These are phyloP conservation scores for Cerrena zonata DNA, from an alignment of 1,284 basidiomycete species.

Conservation along the genomic window DNA sequence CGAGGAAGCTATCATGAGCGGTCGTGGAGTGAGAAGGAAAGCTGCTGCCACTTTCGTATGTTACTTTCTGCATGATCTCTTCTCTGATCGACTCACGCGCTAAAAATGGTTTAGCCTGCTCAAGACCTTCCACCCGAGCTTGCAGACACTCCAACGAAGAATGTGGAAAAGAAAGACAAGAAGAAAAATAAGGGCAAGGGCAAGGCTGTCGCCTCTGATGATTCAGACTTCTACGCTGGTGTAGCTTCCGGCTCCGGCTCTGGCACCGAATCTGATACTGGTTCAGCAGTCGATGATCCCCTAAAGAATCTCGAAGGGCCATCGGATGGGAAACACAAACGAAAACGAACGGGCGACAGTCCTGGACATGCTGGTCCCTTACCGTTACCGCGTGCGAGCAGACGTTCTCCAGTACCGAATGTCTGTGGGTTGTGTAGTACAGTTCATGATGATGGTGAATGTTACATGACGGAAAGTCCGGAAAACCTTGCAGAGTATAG, in stretches of 20 bases:
- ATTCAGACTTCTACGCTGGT: slow-evolving; percentile 31
- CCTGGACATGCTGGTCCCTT: slow-evolving; percentile 3
- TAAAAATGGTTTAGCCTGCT: slow-evolving; percentile 4
- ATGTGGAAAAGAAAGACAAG: slow-evolving; percentile 16
- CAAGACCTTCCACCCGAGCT: slow-evolving; percentile 22
- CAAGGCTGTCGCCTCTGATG: slow-evolving; percentile 26
- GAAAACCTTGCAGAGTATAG: slow-evolving; percentile 65
- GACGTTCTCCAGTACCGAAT: slow-evolving; percentile 15
- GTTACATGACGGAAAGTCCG: slow-evolving; percentile 59
- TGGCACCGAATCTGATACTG: slow-evolving; percentile 18
- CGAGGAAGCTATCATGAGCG: slow-evolving; percentile 53
- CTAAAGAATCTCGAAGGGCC: background rate
- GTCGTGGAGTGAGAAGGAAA: slow-evolving; percentile 66
- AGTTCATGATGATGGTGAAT: slow-evolving; percentile 44
- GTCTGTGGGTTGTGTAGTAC: slow-evolving; percentile 59
- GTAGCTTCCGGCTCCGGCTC: slow-evolving; percentile 29
- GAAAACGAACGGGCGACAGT: background rate
- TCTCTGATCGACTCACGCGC: too few species aligned
- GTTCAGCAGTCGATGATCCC: background rate
- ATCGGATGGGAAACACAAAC: background rate
- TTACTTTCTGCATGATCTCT: too few species aligned
- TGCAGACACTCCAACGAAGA: slow-evolving; percentile 26
- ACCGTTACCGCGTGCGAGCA: slow-evolving; percentile 16
- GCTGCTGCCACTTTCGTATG: slow-evolving; percentile 55
- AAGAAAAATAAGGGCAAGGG: slow-evolving; percentile 21